Evolutionary conservation across 139 green algal genomes (phyloP), one percentile per base, ranked within the genome.

Genomic region (Chlamydomonas eustigma): DNA sequence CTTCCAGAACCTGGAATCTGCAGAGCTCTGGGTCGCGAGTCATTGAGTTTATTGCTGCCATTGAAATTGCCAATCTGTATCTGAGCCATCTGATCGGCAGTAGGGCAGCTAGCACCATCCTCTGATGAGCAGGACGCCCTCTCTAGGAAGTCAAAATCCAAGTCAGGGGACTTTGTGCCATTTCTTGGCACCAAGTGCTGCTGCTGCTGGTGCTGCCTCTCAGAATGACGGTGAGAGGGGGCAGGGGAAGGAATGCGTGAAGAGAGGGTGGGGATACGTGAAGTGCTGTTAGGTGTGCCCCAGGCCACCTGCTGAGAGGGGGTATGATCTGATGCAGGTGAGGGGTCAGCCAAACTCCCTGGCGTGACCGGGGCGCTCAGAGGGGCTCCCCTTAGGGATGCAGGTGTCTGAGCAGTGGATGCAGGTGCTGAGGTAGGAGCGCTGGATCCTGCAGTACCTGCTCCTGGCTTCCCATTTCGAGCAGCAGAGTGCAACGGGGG

Each of bases 111-210:
- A n/a, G n/a, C n/a, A n/a, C n/a, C n/a, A n/a, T n/a, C n/a, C n/a
- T n/a, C n/a, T n/a, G 44, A 58, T 12, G 58, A 37, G 58, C 18
- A 5, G 6, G 58, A 35, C 8, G 58, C 58, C 4, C 69, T 24
- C 30, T 76, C 69, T 4, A 76, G 36, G 38, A 76, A 76, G 69
- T 76, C 38, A 28, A 28, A 58, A 28, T 58, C 44, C 12, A 18
- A 28, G 44, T 58, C 44, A 58, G 12, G 44, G n/a, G n/a, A n/a
- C n/a, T n/a, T n/a, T n/a, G n/a, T n/a, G n/a, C n/a, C n/a, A n/a
- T n/a, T n/a, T n/a, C n/a, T n/a, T n/a, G n/a, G n/a, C n/a, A n/a
- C n/a, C n/a, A n/a, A n/a, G n/a, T n/a, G n/a, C n/a, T n/a, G n/a
- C n/a, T n/a, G n/a, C n/a, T n/a, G n/a, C n/a, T n/a, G n/a, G n/a